These are phyloP conservation scores for Geotrichum histeridarum DNA, from an alignment of 1,139 yeast species.

Conservation along the genomic window DNA sequence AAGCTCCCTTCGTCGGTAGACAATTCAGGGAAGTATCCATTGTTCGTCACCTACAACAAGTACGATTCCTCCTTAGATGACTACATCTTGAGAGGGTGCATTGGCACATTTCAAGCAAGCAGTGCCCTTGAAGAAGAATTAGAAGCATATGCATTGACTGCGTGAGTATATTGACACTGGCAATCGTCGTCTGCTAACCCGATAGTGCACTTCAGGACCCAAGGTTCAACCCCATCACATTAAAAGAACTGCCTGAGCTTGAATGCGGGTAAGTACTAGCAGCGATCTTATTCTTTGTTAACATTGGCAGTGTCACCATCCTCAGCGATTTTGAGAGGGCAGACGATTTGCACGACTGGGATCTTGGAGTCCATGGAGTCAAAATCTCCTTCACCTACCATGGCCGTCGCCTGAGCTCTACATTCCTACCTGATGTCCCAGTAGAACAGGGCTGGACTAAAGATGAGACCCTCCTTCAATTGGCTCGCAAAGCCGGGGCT, in stretches of 20 bases:
- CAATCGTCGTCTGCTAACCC: background rate
- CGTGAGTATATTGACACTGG: conserved; percentile 36
- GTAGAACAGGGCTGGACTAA: conserved; percentile 84
- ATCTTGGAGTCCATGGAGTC: conserved; percentile 76
- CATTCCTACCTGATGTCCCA: conserved; percentile 88
- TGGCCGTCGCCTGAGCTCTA: conserved; percentile 49
- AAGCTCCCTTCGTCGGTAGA: conserved; percentile 23
- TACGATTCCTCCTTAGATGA: conserved; percentile 36
- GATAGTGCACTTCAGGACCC: conserved; percentile 62
- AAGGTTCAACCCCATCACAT: conserved; percentile 64
- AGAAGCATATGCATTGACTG: conserved; percentile 54
- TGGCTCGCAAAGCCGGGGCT: conserved; percentile 69
- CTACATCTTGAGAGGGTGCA: conserved; percentile 76
- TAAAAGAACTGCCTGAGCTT: conserved; percentile 50
- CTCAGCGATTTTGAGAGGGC: conserved; percentile 56
- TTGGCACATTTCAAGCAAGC: conserved; percentile 67
- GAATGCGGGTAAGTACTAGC: conserved; percentile 37
- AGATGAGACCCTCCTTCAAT: conserved; percentile 60
- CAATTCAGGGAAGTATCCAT: conserved; percentile 40
- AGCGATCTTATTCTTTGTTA: no score
- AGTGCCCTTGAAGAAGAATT: conserved; percentile 54
- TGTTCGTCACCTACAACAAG: conserved; percentile 85
- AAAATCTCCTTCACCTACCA: conserved; percentile 47
- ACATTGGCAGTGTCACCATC: conserved; percentile 47
- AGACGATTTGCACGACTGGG: conserved; percentile 62